phyloP scores from a whole-genome alignment of 495 filamentous ascomycete species.

The Lasiosphaeria ovina region DNA sequence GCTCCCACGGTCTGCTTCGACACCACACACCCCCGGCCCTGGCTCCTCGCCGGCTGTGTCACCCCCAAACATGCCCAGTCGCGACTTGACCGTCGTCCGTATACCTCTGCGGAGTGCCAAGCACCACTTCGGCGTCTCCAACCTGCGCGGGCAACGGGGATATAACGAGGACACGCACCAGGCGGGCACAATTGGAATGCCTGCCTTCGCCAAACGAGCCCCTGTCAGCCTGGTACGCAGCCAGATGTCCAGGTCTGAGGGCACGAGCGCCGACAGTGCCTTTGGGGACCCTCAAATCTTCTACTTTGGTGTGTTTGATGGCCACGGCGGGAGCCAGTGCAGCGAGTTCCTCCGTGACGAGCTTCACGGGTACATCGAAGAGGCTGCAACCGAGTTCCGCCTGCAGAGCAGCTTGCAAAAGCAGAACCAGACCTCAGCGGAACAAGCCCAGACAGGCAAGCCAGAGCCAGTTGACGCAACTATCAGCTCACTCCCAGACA shows the following conservation, averaged over 20 bases:
- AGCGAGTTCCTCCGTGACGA: constrained; percentile 80
- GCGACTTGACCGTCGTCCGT: constrained; percentile 94
- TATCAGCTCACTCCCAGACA: not conserved
- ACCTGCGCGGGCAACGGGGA: constrained; percentile 74
- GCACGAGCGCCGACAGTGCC: constrained; percentile 65
- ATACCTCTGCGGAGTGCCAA: constrained; percentile 92
- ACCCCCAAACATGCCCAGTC: constrained; percentile 55
- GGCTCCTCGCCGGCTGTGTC: constrained; percentile 55
- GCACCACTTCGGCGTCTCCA: constrained; percentile 84
- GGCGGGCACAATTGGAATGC: constrained; percentile 88
- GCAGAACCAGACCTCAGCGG: constrained; percentile 13
- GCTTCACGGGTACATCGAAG: constrained; percentile 86
- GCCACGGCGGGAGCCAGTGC: constrained; percentile 89
- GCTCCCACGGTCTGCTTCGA: constrained; percentile 76
- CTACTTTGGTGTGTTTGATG: constrained; percentile 96
- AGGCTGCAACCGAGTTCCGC: constrained; percentile 68
- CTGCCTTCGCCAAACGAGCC: constrained; percentile 81
- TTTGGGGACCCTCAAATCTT: constrained; percentile 93
- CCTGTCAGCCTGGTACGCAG: constrained; percentile 64
- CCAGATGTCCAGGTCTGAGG: constrained; percentile 41
- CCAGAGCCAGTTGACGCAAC: not conserved
- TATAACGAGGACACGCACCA: constrained; percentile 95
- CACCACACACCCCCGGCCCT: constrained; percentile 67
- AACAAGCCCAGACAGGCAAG: not conserved
- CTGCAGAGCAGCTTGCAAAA: constrained; percentile 65